These are phyloP conservation scores for Gossypium turneri DNA, from an alignment of 345 rosid genomes.

Conservation along the genomic window DNA sequence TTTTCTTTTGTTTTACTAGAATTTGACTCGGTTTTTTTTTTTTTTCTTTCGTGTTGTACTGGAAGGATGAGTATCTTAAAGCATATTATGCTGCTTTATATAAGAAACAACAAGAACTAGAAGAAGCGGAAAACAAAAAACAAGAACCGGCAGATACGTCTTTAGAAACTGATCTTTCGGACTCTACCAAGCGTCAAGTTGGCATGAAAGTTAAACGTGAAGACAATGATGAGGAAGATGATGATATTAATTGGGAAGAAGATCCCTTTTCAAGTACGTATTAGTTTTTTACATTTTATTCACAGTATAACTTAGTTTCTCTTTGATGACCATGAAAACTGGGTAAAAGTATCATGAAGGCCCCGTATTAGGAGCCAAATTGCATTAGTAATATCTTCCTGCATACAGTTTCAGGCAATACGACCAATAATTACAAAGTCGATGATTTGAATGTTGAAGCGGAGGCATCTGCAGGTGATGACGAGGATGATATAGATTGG, in stretches of 20 bases:
- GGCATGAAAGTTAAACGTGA: conserved; percentile 73
- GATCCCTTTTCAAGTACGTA: conserved; percentile 49
- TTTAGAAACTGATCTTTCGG: conserved; percentile 29
- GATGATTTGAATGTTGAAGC: conserved; percentile 77
- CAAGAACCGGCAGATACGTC: conserved; percentile 30
- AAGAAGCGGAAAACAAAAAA: conserved; percentile 43
- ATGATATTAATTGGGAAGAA: conserved; percentile 70
- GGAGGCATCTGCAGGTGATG: conserved; percentile 51
- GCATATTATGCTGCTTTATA: conserved; percentile 69
- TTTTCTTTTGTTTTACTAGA: not conserved
- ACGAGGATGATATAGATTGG: conserved; percentile 78
- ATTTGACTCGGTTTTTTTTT: not conserved
- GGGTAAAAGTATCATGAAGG: not conserved
- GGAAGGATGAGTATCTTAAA: conserved; percentile 78
- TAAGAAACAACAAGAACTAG: conserved; percentile 54
- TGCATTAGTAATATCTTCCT: not conserved
- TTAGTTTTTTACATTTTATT: not conserved
- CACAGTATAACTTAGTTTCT: not conserved
- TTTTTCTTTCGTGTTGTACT: not conserved
- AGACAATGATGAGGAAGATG: conserved; percentile 52
- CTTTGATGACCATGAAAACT: not conserved
- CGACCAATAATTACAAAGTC: conserved; percentile 49
- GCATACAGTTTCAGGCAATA: conserved; percentile 35
- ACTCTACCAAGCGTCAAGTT: conserved; percentile 53
- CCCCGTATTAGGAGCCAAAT: too few species aligned